phyloP scores from a whole-genome alignment of 352 stramenopile species.

The Blastocystis sp. region DNA sequence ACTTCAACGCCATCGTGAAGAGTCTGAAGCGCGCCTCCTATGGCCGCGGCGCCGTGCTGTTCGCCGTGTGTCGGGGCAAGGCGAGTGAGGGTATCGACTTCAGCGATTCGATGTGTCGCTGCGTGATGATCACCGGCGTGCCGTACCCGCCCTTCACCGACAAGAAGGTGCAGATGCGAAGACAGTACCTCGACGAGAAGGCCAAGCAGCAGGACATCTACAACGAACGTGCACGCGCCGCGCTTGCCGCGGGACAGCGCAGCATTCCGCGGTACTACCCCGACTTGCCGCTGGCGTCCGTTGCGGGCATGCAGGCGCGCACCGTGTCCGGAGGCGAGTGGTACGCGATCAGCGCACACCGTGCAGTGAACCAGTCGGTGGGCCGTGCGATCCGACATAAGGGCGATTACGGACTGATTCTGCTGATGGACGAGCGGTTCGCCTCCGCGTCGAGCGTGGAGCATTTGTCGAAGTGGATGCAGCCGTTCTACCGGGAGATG shows the following conservation, averaged over 20 bases:
- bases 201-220: constrained; percentile 49
- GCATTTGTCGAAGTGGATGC: constrained; percentile 90
- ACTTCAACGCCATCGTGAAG: constrained; percentile 49
- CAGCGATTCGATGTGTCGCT: constrained; percentile 90
- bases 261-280: background rate
- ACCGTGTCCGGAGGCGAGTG: constrained; percentile 90
- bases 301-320: constrained; percentile 64
- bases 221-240: constrained; percentile 5
- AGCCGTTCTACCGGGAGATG: constrained; percentile 73
- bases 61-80: constrained; percentile 96
- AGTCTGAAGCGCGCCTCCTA: constrained; percentile 16
- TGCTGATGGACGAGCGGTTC: constrained; percentile 95
- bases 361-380: constrained; percentile 97
- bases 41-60: constrained; percentile 85
- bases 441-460: constrained; percentile 82
- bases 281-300: constrained; percentile 19
- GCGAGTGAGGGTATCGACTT: constrained; percentile 98
- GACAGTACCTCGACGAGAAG: constrained; percentile 73
- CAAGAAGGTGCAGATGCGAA: constrained; percentile 92
- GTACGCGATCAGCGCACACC: constrained; percentile 83
- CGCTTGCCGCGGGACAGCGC: background rate
- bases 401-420: constrained; percentile 93
- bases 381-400: constrained; percentile 95
- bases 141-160: constrained; percentile 94
- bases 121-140: constrained; percentile 96